Evolutionary conservation across 2,329 filamentous ascomycete species (phyloP).

Genomic region (Cladosporium halotolerans): DNA sequence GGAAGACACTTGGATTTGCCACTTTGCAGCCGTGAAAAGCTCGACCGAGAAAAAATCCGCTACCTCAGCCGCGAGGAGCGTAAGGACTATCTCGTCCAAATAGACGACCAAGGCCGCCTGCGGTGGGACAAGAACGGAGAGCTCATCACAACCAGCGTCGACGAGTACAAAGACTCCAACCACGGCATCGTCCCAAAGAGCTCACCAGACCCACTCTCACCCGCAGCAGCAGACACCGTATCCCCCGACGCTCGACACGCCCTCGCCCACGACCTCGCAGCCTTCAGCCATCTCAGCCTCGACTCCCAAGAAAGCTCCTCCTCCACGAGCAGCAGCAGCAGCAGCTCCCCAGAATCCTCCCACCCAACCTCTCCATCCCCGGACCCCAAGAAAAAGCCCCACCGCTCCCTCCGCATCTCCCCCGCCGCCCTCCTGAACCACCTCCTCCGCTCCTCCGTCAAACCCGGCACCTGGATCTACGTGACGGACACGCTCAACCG

Average conservation of each 20-base stretch:
- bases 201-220: slow-evolving; percentile 34
- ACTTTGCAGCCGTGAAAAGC: slow-evolving; percentile 62
- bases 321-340: slow-evolving; percentile 7
- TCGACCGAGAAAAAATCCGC: slow-evolving; percentile 73
- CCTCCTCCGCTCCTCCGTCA: slow-evolving; percentile 67
- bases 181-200: slow-evolving; percentile 48
- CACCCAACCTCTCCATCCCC: slow-evolving; percentile 27
- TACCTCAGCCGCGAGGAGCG: slow-evolving; percentile 82
- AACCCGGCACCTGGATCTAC: slow-evolving; percentile 89
- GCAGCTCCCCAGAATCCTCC: background rate
- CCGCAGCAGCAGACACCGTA: slow-evolving; percentile 12
- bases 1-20: slow-evolving; percentile 63
- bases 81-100: slow-evolving; percentile 68
- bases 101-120: slow-evolving; percentile 66
- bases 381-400: slow-evolving; percentile 40
- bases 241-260: slow-evolving; percentile 6
- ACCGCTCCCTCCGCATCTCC: slow-evolving; percentile 58
- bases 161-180: slow-evolving; percentile 69
- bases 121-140: slow-evolving; percentile 80
- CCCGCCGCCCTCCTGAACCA: slow-evolving; percentile 71
- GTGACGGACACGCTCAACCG: slow-evolving; percentile 77
- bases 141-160: slow-evolving; percentile 66
- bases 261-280: background rate
- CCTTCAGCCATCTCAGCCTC: slow-evolving; percentile 4
- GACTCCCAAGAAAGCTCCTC: slow-evolving; percentile 1